Conservation (phyloP, 805 yeast species). For the Ogataea pignaliae region DNA sequence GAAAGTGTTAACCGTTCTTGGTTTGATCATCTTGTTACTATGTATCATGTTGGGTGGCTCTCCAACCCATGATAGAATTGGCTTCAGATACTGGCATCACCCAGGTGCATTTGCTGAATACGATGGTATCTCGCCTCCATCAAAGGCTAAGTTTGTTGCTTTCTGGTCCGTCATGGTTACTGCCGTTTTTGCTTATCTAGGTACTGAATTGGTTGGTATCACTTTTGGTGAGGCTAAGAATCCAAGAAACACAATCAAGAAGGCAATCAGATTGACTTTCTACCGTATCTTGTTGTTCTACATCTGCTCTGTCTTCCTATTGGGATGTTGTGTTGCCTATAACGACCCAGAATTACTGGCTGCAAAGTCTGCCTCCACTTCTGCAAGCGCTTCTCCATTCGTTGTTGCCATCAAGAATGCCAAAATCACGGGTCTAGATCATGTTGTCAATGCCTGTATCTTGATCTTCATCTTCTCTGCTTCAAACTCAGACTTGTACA, state of each 20-base stretch:
- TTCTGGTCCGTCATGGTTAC: conserved; percentile 49
- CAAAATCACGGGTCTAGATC: conserved; percentile 61
- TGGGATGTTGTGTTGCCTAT: conserved; percentile 56
- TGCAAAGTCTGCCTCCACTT: conserved; percentile 43
- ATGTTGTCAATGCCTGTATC: conserved; percentile 73
- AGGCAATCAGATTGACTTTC: conserved; percentile 49
- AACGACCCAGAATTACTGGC: conserved; percentile 38
- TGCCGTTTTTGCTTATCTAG: conserved; percentile 47
- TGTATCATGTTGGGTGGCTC: conserved; percentile 75
- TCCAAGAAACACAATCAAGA: conserved; percentile 47
- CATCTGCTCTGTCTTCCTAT: conserved; percentile 45
- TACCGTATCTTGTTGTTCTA: conserved; percentile 53
- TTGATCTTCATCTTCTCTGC: conserved; percentile 77
- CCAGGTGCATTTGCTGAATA: conserved; percentile 40
- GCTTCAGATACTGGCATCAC: conserved; percentile 40
- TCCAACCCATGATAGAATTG: conserved; percentile 62
- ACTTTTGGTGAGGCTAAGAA: conserved; percentile 45
- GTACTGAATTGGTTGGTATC: conserved; percentile 48
- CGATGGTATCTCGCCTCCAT: conserved; percentile 37
- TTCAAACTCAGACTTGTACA: conserved; percentile 73
- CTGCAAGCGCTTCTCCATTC: conserved; percentile 78
- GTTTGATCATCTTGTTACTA: conserved; percentile 59
- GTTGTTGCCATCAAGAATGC: conserved; percentile 76
- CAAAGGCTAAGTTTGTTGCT: conserved; percentile 47
- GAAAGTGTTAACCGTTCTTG: conserved; percentile 62